Conservation (phyloP, 2,329 filamentous ascomycete genomes). For the Curvularia eragrostidis region DNA sequence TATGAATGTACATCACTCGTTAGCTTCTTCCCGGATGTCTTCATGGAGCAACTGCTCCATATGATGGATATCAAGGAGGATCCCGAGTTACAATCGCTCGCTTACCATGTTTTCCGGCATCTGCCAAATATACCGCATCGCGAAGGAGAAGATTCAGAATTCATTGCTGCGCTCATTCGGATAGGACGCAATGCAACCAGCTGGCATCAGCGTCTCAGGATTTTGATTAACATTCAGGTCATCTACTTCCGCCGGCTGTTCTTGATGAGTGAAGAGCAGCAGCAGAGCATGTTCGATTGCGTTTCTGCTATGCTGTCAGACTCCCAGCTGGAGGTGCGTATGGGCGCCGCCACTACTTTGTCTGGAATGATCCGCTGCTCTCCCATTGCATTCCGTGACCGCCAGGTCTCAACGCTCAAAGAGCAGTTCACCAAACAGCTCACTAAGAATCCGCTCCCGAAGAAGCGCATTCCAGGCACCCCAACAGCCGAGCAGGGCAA, state of each 20-base stretch:
- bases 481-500: constrained; percentile 76
- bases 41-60: constrained; percentile 92
- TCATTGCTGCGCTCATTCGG: constrained; percentile 84
- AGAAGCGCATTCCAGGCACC: constrained; percentile 65
- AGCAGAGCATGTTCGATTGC: constrained; percentile 82
- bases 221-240: constrained; percentile 98
- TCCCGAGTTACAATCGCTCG: constrained; percentile 89
- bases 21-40: constrained; percentile 85
- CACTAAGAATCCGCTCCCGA: constrained; percentile 85
- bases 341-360: constrained; percentile 88
- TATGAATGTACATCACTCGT: constrained; percentile 92
- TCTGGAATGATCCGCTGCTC: constrained; percentile 99
- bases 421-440: constrained; percentile 79
- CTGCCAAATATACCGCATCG: constrained; percentile 94
- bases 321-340: constrained; percentile 88
- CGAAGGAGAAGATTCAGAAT: constrained; percentile 80
- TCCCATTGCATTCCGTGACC: constrained; percentile 76
- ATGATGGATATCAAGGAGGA: constrained; percentile 99
- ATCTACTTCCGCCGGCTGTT: constrained; percentile 98
- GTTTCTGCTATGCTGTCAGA: constrained; percentile 97
- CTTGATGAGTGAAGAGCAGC: constrained; percentile 75
- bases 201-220: constrained; percentile 94
- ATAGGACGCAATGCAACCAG: constrained; percentile 84
- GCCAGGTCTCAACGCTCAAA: constrained; percentile 77
- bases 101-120: constrained; percentile 96